Conservation (phyloP, 1,139 yeast genomes). For the Pichia sp. region DNA sequence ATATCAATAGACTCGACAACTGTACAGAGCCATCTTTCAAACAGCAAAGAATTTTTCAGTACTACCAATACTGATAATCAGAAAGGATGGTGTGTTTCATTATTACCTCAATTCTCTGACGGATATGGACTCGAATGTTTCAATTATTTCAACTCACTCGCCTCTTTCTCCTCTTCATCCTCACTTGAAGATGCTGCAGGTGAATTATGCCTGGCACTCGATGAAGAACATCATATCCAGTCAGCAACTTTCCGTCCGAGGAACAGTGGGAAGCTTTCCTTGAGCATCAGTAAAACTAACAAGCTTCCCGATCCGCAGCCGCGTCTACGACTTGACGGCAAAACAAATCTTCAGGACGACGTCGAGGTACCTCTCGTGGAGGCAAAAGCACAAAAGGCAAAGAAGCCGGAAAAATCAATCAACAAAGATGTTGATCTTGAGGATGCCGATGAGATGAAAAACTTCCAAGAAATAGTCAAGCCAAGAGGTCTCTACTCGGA, state of each 20-base stretch:
- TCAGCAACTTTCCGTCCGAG: slow-evolving; percentile 1
- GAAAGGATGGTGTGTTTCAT: slow-evolving; percentile 6
- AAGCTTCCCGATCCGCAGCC: slow-evolving; percentile 8
- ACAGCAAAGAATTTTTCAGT: neutral
- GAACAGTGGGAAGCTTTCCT: neutral
- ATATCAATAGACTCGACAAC: neutral
- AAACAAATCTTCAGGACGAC: neutral
- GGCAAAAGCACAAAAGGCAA: no score
- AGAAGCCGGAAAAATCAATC: neutral
- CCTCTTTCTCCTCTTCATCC: no score
- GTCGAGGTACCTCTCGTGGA: neutral
- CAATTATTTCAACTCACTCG: slow-evolving; percentile 1
- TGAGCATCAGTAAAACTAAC: neutral
- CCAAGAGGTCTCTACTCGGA: slow-evolving; percentile 11
- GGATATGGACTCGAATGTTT: slow-evolving; percentile 1
- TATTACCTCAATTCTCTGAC: neutral
- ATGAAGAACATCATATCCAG: neutral
- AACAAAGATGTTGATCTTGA: neutral
- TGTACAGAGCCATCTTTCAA: neutral
- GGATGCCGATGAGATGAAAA: slow-evolving; percentile 1
- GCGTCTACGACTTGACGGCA: neutral
- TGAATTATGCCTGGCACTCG: neutral
- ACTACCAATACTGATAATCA: neutral
- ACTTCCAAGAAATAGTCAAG: slow-evolving; percentile 17
- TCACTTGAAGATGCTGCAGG: neutral